Evolutionary conservation across 768 basidiomycete species (phyloP), one percentile per base, ranked within the genome.

Genomic region (Postia placenta): DNA sequence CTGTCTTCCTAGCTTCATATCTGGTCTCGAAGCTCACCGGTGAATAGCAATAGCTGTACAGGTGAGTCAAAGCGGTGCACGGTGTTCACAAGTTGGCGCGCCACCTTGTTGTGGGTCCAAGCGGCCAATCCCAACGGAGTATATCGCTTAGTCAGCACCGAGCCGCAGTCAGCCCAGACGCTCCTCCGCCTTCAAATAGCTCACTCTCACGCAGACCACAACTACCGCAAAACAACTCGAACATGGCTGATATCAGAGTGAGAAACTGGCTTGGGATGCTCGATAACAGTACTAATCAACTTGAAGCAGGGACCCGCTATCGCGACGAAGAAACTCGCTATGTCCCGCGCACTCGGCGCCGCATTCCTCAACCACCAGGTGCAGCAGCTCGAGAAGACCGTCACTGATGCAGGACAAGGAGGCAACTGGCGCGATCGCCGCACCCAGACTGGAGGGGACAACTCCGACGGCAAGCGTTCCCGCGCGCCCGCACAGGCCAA

Each of bases 321-420:
- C 39, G 54, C 60, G 7, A 48, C 60, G 19, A 81, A 77, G 66
- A 85, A 84, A 64, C 64, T 86, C 36, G 87, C 87, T 49, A 87
- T 92, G 86, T 91, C 89, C 48, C 79, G 83, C 53, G 89, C 90
- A 1, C 79, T 92, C 33, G 90, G 90, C 17, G 88, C 89, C 24
- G 90, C 90, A 2, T 91, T 91, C 63, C 76, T 92, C 51, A 85
- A 77, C 54, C 89, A 92, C 57, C 88, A 92, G 59, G 90, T 92
- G 38, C 87, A 91, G 57, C 85, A 91, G 60, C 81, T 92, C 47
- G 89, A 92, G 70, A 85, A 85, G 66, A 73, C 82, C 0, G 84
- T 89, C 17, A 69, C 73, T 3, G 71, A 70, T 27, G 37, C 50
- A 40, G 76, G 74, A 5, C 68, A 75, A 15, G 68, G 73, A 6